Evolutionary conservation across 495 filamentous ascomycete species (phyloP).

Genomic region (Penicillium turbatum): DNA sequence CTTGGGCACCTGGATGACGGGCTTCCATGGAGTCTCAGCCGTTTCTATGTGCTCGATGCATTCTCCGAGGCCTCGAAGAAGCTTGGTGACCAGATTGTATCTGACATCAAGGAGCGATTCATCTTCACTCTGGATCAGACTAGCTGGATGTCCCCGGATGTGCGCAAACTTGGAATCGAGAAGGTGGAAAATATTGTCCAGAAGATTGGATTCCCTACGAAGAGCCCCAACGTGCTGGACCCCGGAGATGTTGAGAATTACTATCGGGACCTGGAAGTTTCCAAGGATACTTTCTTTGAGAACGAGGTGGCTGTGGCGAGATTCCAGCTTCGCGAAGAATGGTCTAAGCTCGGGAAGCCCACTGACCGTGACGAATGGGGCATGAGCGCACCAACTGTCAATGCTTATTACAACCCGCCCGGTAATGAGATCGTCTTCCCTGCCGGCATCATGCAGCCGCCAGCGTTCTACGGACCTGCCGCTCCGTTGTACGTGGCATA

Average conservation of each 20-base stretch:
- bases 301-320: constrained; percentile 51
- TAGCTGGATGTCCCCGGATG: constrained; percentile 65
- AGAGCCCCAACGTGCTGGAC: constrained; percentile 59
- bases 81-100: constrained; percentile 64
- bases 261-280: constrained; percentile 53
- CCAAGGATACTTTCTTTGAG: constrained; percentile 52
- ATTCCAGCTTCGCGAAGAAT: constrained; percentile 46
- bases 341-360: constrained; percentile 57
- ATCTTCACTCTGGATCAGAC: constrained; percentile 54
- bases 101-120: constrained; percentile 65
- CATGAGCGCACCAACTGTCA: constrained; percentile 59
- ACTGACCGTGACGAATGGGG: constrained; percentile 59
- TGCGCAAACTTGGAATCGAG: constrained; percentile 56
- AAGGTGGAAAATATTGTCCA: constrained; percentile 70
- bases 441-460: constrained; percentile 69
- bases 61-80: constrained; percentile 61
- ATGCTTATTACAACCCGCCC: constrained; percentile 61
- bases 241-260: constrained; percentile 53
- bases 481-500: constrained; percentile 65
- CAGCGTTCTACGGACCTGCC: constrained; percentile 57
- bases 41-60: constrained; percentile 62
- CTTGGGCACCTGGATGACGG: constrained; percentile 52
- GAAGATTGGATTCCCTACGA: constrained; percentile 70
- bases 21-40: constrained; percentile 56
- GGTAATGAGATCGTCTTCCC: constrained; percentile 69